Conservation (phyloP, 2,329 filamentous ascomycete genomes). For the Thelonectria blattea region DNA sequence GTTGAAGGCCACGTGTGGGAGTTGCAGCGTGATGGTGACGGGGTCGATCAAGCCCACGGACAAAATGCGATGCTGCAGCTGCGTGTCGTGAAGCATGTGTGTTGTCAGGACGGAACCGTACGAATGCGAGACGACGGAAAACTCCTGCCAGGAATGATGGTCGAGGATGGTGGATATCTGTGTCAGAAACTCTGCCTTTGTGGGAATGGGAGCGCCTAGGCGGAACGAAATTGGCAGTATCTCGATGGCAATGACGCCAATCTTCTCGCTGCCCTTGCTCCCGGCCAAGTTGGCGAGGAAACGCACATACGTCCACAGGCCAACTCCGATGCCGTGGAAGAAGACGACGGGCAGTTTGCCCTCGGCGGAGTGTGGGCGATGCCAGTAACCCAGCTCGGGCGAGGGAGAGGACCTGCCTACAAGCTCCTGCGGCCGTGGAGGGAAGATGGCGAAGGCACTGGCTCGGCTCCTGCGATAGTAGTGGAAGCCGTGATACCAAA, state of each 20-base stretch:
- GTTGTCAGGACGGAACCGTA: constrained; percentile 70
- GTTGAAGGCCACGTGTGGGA: constrained; percentile 75
- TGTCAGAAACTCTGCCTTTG: constrained; percentile 57
- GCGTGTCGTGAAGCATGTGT: constrained; percentile 61
- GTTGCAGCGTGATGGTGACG: constrained; percentile 70
- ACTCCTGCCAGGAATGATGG: constrained; percentile 61
- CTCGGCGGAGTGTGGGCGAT: constrained; percentile 61
- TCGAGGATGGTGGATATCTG: constrained; percentile 64
- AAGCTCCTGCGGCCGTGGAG: constrained; percentile 60
- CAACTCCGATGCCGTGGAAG: constrained; percentile 74
- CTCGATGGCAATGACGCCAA: constrained; percentile 71
- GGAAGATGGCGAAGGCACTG: constrained; percentile 54
- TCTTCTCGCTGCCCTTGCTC: constrained; percentile 44
- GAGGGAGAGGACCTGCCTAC: constrained; percentile 55
- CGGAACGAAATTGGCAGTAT: constrained; percentile 70
- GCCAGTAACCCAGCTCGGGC: constrained; percentile 66
- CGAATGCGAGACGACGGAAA: constrained; percentile 66
- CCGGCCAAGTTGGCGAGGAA: constrained; percentile 61
- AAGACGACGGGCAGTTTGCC: constrained; percentile 66
- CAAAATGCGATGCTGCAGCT: constrained; percentile 56
- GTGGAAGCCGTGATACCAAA: constrained; percentile 57
- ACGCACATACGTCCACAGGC: constrained; percentile 65
- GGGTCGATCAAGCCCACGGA: constrained; percentile 62
- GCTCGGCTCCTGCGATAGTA: constrained; percentile 51
- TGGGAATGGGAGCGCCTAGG: constrained; percentile 60